Evolutionary conservation across 306 rosid species (phyloP), one percentile per base, ranked within the genome.

Genomic region (Inga laurina): DNA sequence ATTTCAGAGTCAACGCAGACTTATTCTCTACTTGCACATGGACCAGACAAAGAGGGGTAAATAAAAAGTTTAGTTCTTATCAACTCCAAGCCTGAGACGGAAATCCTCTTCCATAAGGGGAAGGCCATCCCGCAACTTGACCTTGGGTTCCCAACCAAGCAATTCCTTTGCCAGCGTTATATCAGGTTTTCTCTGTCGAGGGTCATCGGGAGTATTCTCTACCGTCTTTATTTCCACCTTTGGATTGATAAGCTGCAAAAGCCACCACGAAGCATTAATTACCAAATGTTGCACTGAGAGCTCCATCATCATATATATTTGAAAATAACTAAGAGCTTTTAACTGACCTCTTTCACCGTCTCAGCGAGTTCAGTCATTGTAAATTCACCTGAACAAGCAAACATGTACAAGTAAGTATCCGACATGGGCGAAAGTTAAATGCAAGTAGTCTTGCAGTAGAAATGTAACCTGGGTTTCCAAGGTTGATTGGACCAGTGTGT

Each of bases 301-400:
- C 24, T 83, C 39, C 10, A 19, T 19, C 45, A 34, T 13, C 45
- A 57, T 57, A 13, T 39, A 72, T 39, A 72, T 64, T 56, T 35
- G 68, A n/a, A 59, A 81, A 39, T 74, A 65, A 76, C 24, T 41
- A 75, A 22, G 51, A 48, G 80, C 62, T 45, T 85, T 54, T 67
- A 37, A 82, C 89, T 84, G 3, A 92, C 99, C 98, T 96, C 98
- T 90, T 96, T 96, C 79, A 96, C 97, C 0, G 92, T 93, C 88
- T 96, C 93, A 5, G 99, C 99, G 57, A 96, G 98, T 87, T 96
- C 99, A 3, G 88, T 84, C 97, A 96, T 90, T 79, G 99, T 96
- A 83, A 96, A 96, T 91, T 96, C 98, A 86, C 98, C 99, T 94
- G 89, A 79, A 88, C 78, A 77, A 13, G 62, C 22, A 83, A 37